Percentiles rank a stretch among this genome's conserved stretches.
phyloP scores from a whole-genome alignment of 75 land plant species.

The Pinus taeda region DNA sequence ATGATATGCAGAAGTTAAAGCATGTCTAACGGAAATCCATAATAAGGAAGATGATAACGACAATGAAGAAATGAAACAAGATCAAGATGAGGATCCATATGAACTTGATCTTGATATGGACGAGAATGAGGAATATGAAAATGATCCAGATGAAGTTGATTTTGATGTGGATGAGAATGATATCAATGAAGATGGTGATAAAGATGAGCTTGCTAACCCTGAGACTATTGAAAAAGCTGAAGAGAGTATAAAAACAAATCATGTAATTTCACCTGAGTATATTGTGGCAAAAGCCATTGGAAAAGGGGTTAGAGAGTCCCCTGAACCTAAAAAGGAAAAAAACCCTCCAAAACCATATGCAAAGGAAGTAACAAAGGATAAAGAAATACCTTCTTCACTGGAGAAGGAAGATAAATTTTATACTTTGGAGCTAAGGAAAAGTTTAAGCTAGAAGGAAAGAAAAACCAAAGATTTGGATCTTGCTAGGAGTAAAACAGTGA shows the following conservation, averaged over 20 bases:
- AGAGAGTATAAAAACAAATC: background rate
- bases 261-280: background rate
- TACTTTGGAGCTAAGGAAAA: background rate
- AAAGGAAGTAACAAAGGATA: background rate
- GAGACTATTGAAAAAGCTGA: background rate
- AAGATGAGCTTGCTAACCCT: too few species aligned
- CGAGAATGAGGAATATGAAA: too few species aligned
- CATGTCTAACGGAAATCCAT: too few species aligned
- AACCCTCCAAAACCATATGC: background rate
- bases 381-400: background rate
- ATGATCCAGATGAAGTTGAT: too few species aligned
- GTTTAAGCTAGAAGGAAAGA: background rate
- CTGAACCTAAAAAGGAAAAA: background rate
- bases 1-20: too few species aligned
- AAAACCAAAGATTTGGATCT: background rate
- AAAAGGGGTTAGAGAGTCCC: background rate
- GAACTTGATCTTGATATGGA: too few species aligned
- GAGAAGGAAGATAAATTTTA: background rate
- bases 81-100: too few species aligned
- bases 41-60: too few species aligned
- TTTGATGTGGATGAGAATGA: too few species aligned
- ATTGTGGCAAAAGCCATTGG: background rate
- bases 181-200: too few species aligned
- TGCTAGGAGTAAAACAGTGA: background rate
- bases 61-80: too few species aligned